Conservation (phyloP, 78 protist species). For the Dictyostelium intermedium region DNA sequence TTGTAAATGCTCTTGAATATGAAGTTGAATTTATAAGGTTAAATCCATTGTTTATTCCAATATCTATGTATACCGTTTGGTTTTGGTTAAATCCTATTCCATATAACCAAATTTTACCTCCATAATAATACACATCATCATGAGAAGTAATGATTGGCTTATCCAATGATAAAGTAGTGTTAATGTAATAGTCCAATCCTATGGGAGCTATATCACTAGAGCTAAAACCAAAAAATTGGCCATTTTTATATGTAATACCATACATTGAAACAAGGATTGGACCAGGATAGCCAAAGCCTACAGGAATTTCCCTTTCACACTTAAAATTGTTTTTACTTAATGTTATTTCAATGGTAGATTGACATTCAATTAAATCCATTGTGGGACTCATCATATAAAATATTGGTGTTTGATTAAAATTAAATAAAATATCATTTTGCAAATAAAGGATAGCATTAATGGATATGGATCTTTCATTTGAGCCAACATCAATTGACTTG, state of each 20-base stretch:
- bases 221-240: neutral
- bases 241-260: neutral
- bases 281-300: neutral
- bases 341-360: neutral
- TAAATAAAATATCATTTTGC: neutral
- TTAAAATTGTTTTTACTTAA: neutral
- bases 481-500: neutral
- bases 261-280: neutral
- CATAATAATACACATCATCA: neutral
- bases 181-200: neutral
- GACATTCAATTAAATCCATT: neutral
- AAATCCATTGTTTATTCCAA: neutral
- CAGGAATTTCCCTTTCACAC: neutral
- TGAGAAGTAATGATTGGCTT: neutral
- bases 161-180: neutral
- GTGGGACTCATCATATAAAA: neutral
- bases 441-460: neutral
- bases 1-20: neutral
- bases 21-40: neutral
- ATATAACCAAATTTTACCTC: neutral
- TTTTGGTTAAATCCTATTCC: neutral
- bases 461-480: neutral
- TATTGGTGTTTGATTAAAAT: neutral
- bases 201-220: neutral
- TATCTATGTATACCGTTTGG: neutral